Base-by-base conservation (phyloP, 768 basidiomycete genomes). In the Boletus rubropictus region DNA sequence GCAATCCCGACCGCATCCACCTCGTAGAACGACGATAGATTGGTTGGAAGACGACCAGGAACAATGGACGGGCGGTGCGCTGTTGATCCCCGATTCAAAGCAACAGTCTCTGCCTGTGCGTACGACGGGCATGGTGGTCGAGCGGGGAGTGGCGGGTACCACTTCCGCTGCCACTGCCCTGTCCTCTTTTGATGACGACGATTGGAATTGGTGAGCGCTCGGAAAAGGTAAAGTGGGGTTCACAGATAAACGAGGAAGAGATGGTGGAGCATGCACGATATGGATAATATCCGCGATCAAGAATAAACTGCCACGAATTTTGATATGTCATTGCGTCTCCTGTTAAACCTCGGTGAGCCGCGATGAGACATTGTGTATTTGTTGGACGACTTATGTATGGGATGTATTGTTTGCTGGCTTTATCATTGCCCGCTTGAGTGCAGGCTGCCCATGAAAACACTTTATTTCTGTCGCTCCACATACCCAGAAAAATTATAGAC, bases 151-250 rank as follows among this genome's bases (percentile, higher is more conserved):
- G 15, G 15, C 2, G 14, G 25, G 3, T 7, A 15, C 15, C 24
- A 3, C 3, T 25, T 2, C 24, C 0, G 2, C 33, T 7, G 22
- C 15, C 40, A 2, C 31, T 7, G 29, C 9, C 39, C 36, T 53
- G 22, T 48, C 57, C 31, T 55, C 56, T 0, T 57, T 59, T 10
- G 69, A 71, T 39, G 74, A 77, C 34, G 78, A 77, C 29, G 77
- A 81, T 4, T 82, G 80, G 80, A 81, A 81, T 55, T 82, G 81
- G 80, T 81, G 62, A 62, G 15, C 17, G 4, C 22, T 29, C 2
- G 40, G 15, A 5, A 41, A 20, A 31, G 2, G 29, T 11, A 5
- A 29, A 12, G 14, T 14, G 14, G 12, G 29, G 29, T 12, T 11
- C 4, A 14, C 14, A 31, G 5, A 31, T 14, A 25, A 25, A 14